A percentile compares a stretch with the other conserved stretches of the same genome.
These are phyloP conservation scores for Penicillium sp. DNA, from an alignment of 2,329 filamentous ascomycete species.

Conservation along the genomic window DNA sequence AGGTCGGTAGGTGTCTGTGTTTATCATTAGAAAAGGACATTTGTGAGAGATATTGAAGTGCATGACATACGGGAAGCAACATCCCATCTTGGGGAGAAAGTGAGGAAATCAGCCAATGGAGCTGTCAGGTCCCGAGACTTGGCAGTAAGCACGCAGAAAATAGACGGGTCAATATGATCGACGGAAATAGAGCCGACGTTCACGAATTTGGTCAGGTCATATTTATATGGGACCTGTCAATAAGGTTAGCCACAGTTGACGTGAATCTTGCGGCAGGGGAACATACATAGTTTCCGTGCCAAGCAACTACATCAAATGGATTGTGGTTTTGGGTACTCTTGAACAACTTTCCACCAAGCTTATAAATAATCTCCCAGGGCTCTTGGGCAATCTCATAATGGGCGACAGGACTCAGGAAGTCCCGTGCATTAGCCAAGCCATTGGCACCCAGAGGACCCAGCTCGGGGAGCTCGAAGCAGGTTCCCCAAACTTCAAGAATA, in stretches of 20 bases:
- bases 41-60: neutral
- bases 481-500: constrained; percentile 66
- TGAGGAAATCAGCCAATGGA: constrained; percentile 40
- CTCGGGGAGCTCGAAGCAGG: constrained; percentile 65
- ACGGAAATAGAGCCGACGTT: constrained; percentile 42
- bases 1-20: constrained; percentile 40
- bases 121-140: constrained; percentile 37
- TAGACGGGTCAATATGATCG: constrained; percentile 44
- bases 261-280: too few species aligned
- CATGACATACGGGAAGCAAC: constrained; percentile 34
- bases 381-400: constrained; percentile 57
- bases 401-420: constrained; percentile 65
- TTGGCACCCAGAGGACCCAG: constrained; percentile 67
- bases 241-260: too few species aligned
- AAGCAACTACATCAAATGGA: constrained; percentile 70
- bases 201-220: constrained; percentile 43
- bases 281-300: constrained; percentile 65
- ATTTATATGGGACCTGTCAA: constrained; percentile 40
- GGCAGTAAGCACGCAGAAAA: constrained; percentile 44
- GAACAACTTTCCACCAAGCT: constrained; percentile 63
- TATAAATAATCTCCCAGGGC: constrained; percentile 60
- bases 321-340: constrained; percentile 62
- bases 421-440: constrained; percentile 63
- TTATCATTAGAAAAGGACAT: neutral
- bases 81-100: constrained; percentile 43